These are phyloP conservation scores for Candida freyschussii DNA, from an alignment of 1,139 yeast genomes.

Conservation along the genomic window DNA sequence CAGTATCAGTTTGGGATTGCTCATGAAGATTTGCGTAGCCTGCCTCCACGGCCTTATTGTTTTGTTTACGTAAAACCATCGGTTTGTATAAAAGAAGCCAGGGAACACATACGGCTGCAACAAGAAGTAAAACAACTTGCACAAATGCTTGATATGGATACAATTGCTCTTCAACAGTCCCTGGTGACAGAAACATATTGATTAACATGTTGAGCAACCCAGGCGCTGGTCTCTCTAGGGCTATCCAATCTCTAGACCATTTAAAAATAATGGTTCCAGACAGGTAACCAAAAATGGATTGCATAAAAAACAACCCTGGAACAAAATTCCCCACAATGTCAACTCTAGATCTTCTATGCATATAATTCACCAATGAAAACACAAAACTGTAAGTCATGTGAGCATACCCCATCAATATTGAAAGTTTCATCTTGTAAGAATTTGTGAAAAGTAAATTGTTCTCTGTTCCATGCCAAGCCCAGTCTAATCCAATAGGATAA, in stretches of 20 bases:
- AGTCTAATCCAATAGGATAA: conserved; percentile 66
- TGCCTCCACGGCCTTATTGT: conserved; percentile 17
- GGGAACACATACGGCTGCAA: conserved; percentile 73
- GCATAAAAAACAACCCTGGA: conserved; percentile 80
- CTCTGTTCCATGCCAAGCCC: conserved; percentile 81
- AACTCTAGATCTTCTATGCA: conserved; percentile 51
- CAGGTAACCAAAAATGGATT: conserved; percentile 75
- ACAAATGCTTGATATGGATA: conserved; percentile 59
- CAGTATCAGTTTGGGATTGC: conserved; percentile 33
- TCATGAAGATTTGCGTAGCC: conserved; percentile 26
- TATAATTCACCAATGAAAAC: conserved; percentile 64
- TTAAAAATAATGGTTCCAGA: conserved; percentile 69
- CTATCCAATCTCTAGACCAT: conserved; percentile 76
- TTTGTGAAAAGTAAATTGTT: conserved; percentile 68
- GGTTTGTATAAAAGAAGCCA: conserved; percentile 71
- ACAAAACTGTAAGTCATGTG: conserved; percentile 74
- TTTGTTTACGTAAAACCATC: conserved; percentile 36
- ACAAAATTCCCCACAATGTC: conserved; percentile 74
- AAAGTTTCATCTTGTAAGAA: conserved; percentile 78
- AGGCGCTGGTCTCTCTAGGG: conserved; percentile 67
- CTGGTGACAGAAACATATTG: conserved; percentile 77
- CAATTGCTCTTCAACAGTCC: conserved; percentile 60
- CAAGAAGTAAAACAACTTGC: conserved; percentile 52
- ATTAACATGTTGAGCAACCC: conserved; percentile 77
- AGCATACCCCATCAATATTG: conserved; percentile 71